Conservation (phyloP, 1,139 yeast genomes). For the Candida freyschussii region DNA sequence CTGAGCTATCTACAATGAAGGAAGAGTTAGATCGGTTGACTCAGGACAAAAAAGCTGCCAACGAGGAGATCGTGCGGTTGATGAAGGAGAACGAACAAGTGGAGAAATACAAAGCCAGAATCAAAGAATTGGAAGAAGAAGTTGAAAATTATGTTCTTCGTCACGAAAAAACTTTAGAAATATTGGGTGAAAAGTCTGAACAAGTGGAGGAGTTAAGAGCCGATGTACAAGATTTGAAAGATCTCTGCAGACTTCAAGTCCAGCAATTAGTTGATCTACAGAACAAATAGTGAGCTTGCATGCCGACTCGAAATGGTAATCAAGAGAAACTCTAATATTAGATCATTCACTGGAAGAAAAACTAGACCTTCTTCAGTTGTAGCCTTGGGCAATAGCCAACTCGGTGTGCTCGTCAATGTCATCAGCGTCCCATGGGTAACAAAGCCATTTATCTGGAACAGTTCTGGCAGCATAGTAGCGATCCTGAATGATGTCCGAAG, state of each 20-base stretch:
- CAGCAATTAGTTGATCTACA: conserved; percentile 56
- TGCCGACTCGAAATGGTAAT: background rate
- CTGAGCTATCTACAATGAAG: conserved; percentile 61
- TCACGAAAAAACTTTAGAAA: conserved; percentile 59
- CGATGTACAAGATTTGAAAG: conserved; percentile 85
- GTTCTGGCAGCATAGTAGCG: conserved; percentile 49
- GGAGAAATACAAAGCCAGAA: conserved; percentile 32
- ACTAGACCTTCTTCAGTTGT: conserved; percentile 30
- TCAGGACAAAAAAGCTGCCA: conserved; percentile 59
- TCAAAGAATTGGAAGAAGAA: conserved; percentile 35
- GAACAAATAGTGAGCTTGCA: conserved; percentile 6
- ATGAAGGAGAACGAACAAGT: conserved; percentile 51
- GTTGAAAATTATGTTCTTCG: conserved; percentile 37
- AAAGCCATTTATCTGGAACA: conserved; percentile 55
- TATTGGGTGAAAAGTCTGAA: conserved; percentile 88
- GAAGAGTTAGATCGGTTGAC: conserved; percentile 56
- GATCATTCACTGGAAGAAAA: background rate
- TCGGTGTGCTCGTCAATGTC: conserved; percentile 83
- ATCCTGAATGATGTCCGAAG: conserved; percentile 40
- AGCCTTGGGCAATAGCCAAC: conserved; percentile 69
- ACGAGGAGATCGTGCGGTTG: conserved; percentile 58
- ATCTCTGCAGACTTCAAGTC: conserved; percentile 73
- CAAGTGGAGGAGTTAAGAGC: conserved; percentile 79
- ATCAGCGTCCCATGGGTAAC: conserved; percentile 63
- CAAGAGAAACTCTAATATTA: background rate